Evolutionary conservation across 2,329 filamentous ascomycete genomes (phyloP), one percentile per base, ranked within the genome.

Genomic region (Aspergillus sp.): DNA sequence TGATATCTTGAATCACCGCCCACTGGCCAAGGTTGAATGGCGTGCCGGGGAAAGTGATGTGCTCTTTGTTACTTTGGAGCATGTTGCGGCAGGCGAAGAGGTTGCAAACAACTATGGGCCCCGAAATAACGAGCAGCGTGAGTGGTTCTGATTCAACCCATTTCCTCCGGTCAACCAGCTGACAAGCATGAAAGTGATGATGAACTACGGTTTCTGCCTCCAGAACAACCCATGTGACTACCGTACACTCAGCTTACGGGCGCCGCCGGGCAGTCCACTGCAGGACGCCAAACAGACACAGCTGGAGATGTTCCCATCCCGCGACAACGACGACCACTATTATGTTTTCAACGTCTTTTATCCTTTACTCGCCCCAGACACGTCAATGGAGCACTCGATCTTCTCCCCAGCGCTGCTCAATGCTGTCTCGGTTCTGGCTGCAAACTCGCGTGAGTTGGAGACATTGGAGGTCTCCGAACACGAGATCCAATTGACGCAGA

Each of bases 1-100:
- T 52, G 88, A 91, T 64, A 77, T 91, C 23, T 83, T 83, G 10
- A 91, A 91, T 63, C 88, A 91, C 64, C 81, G 82, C 47, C 85
- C 86, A 45, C 71, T 80, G 17, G 79, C 84, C 0, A 72, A 78
- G 40, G 80, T 85, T 1, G 70, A 76, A 40, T 91, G 88, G 88
- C 75, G 80, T 20, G 73, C 73, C 53, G 71, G 68, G 2, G 61
- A 65, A 6, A 58, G 68, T 49, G 67, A 69, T 54, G 69, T 78
- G 23, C 66, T 64, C 5, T 65, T 78, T 40, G 64, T 74, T 38
- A 74, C 78, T 2, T 67, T 78, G 19, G 70, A 77, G 10, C 63
- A 71, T 6, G 79, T 85, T 59, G 45, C 58, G 4, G 71, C 81
- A 0, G 83, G 85, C 0, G 68, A 82, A 25, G 76, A 81, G 57